Conservation (phyloP, 495 filamentous ascomycete species). For the Penicillium canescens region DNA sequence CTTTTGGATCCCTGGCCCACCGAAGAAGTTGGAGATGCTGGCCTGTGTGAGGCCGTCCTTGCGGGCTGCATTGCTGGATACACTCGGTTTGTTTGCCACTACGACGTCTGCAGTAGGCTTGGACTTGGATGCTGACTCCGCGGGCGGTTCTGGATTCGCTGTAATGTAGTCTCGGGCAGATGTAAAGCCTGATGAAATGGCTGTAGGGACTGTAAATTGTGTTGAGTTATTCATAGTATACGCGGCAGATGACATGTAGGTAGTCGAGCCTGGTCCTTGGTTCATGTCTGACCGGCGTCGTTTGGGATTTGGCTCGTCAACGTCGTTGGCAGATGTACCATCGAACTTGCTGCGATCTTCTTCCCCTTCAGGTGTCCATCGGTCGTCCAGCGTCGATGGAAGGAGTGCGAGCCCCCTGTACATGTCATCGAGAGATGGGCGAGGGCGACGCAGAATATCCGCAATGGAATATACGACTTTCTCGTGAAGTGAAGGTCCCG, state of each 20-base stretch:
- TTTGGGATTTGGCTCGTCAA: slow-evolving; percentile 32
- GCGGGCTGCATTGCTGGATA: slow-evolving; percentile 9
- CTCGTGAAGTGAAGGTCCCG: slow-evolving; percentile 58
- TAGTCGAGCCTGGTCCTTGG: slow-evolving; percentile 20
- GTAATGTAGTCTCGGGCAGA: slow-evolving; percentile 47
- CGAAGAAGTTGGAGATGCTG: slow-evolving; percentile 42
- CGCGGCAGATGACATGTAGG: slow-evolving; percentile 21
- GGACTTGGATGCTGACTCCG: slow-evolving; percentile 4
- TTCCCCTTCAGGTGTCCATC: slow-evolving; percentile 62
- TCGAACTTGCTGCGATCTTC: slow-evolving; percentile 41
- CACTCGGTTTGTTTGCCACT: slow-evolving; percentile 19
- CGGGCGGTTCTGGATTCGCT: slow-evolving; percentile 10
- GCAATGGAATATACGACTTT: slow-evolving; percentile 59
- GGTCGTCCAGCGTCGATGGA: slow-evolving; percentile 59
- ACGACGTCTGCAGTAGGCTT: slow-evolving; percentile 2
- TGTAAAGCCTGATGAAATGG: slow-evolving; percentile 37
- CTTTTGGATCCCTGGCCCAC: slow-evolving; percentile 25
- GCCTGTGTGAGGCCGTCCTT: slow-evolving; percentile 38
- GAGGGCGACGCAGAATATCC: slow-evolving; percentile 59
- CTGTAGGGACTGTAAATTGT: slow-evolving; percentile 35
- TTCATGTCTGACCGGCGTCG: slow-evolving; percentile 35
- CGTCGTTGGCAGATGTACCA: slow-evolving; percentile 16
- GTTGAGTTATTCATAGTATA: slow-evolving; percentile 33
- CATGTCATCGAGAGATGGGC: slow-evolving; percentile 52
- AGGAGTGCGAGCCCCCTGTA: slow-evolving; percentile 40